A percentile compares a stretch with the other conserved stretches of the same genome.
These are phyloP conservation scores for Penicillium rolfsii DNA, from an alignment of 2,329 filamentous ascomycete genomes.

Conservation along the genomic window DNA sequence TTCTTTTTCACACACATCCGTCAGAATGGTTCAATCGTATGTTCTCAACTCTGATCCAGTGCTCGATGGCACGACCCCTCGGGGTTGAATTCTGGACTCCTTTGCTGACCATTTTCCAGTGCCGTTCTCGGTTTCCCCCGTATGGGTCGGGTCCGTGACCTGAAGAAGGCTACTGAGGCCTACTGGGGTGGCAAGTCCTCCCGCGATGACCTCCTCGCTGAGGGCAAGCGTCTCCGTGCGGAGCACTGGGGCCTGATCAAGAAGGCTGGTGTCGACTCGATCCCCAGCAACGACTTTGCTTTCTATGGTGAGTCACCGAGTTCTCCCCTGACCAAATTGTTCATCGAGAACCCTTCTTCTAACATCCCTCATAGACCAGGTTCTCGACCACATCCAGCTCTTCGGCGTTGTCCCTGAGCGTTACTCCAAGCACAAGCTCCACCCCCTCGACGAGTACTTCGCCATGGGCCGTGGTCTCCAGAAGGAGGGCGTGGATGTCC, in stretches of 20 bases:
- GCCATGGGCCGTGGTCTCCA: constrained; percentile 99
- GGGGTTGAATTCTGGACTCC: neutral
- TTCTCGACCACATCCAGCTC: constrained; percentile 30
- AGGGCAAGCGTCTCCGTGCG: constrained; percentile 95
- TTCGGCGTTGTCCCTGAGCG: constrained; percentile 82
- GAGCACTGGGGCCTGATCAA: constrained; percentile 99
- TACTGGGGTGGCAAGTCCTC: constrained; percentile 97
- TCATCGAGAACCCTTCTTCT: neutral
- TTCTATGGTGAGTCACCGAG: constrained; percentile 64
- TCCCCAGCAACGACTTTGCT: constrained; percentile 99
- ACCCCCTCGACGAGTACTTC: constrained; percentile 95
- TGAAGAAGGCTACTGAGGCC: constrained; percentile 99
- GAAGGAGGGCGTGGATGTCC: constrained; percentile 79
- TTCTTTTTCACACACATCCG: constrained; percentile 31
- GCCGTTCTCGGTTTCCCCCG: constrained; percentile 97
- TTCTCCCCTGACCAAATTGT: neutral
- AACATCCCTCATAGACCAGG: constrained; percentile 10
- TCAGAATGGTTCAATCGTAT: constrained; percentile 65
- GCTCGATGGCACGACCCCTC: neutral
- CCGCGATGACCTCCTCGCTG: constrained; percentile 83
- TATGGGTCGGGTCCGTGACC: constrained; percentile 97
- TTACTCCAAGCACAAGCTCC: constrained; percentile 87
- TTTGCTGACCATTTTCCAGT: constrained; percentile 35
- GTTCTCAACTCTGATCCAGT: constrained; percentile 30
- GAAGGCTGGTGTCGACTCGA: constrained; percentile 94